Conservation (phyloP, 208 protist genomes). For the Wallacemonas sp. region DNA sequence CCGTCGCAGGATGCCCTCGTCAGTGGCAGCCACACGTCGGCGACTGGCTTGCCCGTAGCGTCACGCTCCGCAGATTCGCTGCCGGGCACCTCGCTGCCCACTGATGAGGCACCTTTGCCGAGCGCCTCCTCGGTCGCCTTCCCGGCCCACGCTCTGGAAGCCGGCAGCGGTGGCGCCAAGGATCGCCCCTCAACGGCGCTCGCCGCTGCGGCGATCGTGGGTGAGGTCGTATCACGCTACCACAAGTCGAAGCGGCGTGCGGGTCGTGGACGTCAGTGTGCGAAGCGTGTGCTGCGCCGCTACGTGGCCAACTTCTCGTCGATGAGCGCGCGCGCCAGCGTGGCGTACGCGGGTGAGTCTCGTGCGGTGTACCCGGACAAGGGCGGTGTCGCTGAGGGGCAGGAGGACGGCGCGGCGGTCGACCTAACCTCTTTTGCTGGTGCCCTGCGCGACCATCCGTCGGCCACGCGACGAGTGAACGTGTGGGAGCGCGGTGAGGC, state of each 20-base stretch:
- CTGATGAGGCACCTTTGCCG: no score
- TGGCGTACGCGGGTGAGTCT: neutral
- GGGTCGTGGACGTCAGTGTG: neutral
- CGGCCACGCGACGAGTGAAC: no score
- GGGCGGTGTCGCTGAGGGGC: neutral
- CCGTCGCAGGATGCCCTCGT: neutral
- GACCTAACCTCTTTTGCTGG: neutral
- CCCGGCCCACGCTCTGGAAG: no score
- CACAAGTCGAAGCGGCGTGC: constrained; percentile 10
- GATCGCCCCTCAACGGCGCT: no score
- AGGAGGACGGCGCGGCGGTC: neutral
- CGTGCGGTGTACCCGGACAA: neutral
- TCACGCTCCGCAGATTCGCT: no score
- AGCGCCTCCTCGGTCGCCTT: no score
- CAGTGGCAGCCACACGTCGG: no score
- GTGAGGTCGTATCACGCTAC: neutral
- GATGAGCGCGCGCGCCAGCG: neutral
- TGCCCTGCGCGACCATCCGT: no score
- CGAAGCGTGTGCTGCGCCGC: neutral
- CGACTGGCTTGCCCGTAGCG: no score
- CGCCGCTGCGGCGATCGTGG: no score
- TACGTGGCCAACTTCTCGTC: constrained; percentile 6
- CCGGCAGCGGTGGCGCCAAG: no score
- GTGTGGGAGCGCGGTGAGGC: constrained; percentile 4
- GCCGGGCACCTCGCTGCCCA: no score